Evolutionary conservation across 176 grass and related monocot species (phyloP), one percentile per base, ranked within the genome.

Genomic region (Thinopyrum elongatum): DNA sequence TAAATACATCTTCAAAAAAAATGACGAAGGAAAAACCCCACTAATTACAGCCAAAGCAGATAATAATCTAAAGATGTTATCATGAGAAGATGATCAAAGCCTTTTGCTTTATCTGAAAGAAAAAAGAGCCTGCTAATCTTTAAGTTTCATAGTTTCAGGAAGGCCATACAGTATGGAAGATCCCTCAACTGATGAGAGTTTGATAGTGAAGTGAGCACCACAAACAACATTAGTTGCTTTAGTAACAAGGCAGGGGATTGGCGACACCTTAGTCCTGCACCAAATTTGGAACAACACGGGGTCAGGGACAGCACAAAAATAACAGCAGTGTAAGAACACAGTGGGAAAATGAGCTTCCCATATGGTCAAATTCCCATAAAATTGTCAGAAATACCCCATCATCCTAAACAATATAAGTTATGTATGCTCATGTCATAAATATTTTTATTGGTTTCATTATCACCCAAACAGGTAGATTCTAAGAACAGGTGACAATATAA

Each of bases 161-260:
- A n/a, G n/a, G n/a, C n/a, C n/a, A n/a, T n/a, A n/a, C n/a, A n/a
- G n/a, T n/a, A n/a, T n/a, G n/a, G n/a, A n/a, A n/a, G n/a, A n/a
- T n/a, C n/a, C n/a, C n/a, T n/a, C n/a, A n/a, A n/a, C n/a, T n/a
- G n/a, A n/a, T n/a, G n/a, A n/a, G n/a, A n/a, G n/a, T n/a, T n/a
- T n/a, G n/a, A n/a, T n/a, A 19, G 92, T 98, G 90, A 98, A 98
- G 60, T 98, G 92, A 92, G 90, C 89, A 77, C 96, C 96, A 57
- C 96, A 98, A 10, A 86, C 84, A 84, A 68, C 90, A 89, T 82
- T 91, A 39, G 93, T 94, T 59, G 75, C 92, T 90, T 94, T 90
- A 67, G 90, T 60, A 86, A 95, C 92, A 59, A 95, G 72, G 85
- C 90, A 98, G 28, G 70, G 64, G 49, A 91, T 71, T 26, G 96